phyloP scores from a whole-genome alignment of 1,139 yeast genomes.

The Kodamaea alishanica region DNA sequence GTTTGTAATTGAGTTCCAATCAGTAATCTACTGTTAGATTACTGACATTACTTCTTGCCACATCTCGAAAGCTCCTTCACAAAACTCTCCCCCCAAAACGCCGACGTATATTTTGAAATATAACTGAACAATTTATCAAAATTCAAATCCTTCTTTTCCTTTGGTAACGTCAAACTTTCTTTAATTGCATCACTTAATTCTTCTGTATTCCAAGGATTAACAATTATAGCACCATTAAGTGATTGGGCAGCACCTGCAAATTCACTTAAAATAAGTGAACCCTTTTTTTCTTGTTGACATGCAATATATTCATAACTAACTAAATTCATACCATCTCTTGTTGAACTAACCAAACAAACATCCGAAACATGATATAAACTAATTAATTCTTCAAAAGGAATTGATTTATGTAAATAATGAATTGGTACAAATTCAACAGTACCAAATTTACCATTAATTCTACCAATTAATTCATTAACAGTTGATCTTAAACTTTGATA shows the following conservation, averaged over 20 bases:
- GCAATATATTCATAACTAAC: constrained; percentile 96
- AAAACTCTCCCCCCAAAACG: constrained; percentile 95
- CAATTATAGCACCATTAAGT: constrained; percentile 86
- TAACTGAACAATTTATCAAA: constrained; percentile 81
- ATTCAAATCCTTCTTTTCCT: constrained; percentile 71
- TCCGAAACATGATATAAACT: constrained; percentile 83
- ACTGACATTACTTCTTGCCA: background rate
- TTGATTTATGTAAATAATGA: constrained; percentile 90
- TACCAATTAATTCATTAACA: constrained; percentile 92
- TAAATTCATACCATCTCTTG: constrained; percentile 97
- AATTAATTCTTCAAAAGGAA: constrained; percentile 86
- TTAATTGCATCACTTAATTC: constrained; percentile 83
- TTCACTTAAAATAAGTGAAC: constrained; percentile 82
- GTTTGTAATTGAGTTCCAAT: too few species aligned
- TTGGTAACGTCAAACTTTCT: constrained; percentile 82
- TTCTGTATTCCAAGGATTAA: constrained; percentile 98
- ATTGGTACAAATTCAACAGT: constrained; percentile 97
- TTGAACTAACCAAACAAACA: constrained; percentile 87
- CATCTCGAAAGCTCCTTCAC: constrained; percentile 75
- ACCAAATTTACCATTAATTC: constrained; percentile 95
- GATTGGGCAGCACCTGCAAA: constrained; percentile 99
- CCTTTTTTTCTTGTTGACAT: constrained; percentile 84
- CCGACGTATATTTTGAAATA: constrained; percentile 88
- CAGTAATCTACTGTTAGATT: background rate
- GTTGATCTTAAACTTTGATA: constrained; percentile 91